Evolutionary conservation across 768 basidiomycete species (phyloP).

Genomic region (Cyclocybe aegerita): DNA sequence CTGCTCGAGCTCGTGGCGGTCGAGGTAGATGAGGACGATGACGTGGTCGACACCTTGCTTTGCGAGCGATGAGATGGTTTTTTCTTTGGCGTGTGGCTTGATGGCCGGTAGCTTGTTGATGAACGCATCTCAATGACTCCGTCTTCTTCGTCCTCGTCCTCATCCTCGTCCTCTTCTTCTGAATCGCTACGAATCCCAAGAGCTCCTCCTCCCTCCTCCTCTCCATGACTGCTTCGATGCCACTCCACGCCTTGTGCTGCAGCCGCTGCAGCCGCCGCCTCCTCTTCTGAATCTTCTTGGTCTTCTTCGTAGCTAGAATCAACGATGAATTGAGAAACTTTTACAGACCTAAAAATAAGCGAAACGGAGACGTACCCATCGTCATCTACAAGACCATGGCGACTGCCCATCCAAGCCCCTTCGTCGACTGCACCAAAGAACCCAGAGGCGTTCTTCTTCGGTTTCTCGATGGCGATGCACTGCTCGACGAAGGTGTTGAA

Average conservation of each 20-base stretch:
- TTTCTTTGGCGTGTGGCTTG: slow-evolving; percentile 17
- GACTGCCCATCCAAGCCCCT: slow-evolving; percentile 20
- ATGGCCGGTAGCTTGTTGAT: slow-evolving; percentile 14
- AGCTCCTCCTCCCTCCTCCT: slow-evolving; percentile 9
- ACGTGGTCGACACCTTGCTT: slow-evolving; percentile 42
- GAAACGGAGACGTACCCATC: slow-evolving; percentile 50
- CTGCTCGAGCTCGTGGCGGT: slow-evolving; percentile 24
- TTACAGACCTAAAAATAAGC: background rate
- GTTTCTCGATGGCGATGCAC: slow-evolving; percentile 87
- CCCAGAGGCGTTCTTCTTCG: slow-evolving; percentile 38
- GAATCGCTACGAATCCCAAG: slow-evolving; percentile 39
- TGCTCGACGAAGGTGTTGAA: slow-evolving; percentile 99
- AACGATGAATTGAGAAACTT: slow-evolving; percentile 10
- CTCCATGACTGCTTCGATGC: background rate
- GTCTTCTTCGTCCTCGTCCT: slow-evolving; percentile 37
- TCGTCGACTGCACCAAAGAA: slow-evolving; percentile 24
- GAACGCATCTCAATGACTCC: slow-evolving; percentile 65
- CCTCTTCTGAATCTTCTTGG: slow-evolving; percentile 57
- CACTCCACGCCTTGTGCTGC: slow-evolving; percentile 24
- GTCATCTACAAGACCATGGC: slow-evolving; percentile 48
- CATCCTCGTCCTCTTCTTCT: slow-evolving; percentile 24
- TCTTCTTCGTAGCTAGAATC: slow-evolving; percentile 64
- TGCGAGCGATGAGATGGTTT: slow-evolving; percentile 34
- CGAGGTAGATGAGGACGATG: slow-evolving; percentile 38
- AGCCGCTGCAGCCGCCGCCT: slow-evolving; percentile 35